A percentile compares a stretch with the other conserved stretches of the same genome.
Conservation (phyloP, 2,329 filamentous ascomycete species). For the Thielaviopsis ethacetica region DNA sequence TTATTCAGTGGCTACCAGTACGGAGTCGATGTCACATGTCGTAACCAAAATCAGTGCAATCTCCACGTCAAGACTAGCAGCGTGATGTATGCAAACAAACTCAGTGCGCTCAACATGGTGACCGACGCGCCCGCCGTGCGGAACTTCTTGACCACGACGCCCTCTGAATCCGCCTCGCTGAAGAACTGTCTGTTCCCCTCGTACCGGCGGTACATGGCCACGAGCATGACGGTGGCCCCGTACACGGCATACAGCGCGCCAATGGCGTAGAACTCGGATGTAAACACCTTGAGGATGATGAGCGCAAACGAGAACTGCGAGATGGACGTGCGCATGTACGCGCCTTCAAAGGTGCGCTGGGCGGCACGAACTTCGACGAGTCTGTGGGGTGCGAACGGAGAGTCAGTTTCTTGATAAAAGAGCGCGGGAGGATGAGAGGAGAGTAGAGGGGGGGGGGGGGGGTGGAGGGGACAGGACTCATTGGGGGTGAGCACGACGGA, state of each 20-base stretch:
- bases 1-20: too few species aligned
- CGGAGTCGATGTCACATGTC: background rate
- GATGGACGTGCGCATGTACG: conserved; percentile 86
- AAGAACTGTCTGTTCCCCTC: conserved; percentile 95
- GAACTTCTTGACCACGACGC: conserved; percentile 33
- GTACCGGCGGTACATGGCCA: conserved; percentile 71
- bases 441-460: background rate
- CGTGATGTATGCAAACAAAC: conserved; percentile 39
- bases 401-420: background rate
- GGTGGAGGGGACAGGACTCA: conserved; percentile 34
- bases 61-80: conserved; percentile 39
- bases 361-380: conserved; percentile 89
- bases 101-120: conserved; percentile 37
- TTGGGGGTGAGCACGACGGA: conserved; percentile 66
- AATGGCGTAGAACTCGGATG: conserved; percentile 87
- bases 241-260: conserved; percentile 93
- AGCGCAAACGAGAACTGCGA: conserved; percentile 92
- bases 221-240: conserved; percentile 66
- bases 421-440: background rate
- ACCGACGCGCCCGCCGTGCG: conserved; percentile 49
- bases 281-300: conserved; percentile 93
- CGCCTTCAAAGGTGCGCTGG: conserved; percentile 92
- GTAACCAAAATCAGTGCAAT: background rate
- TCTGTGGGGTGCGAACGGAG: conserved; percentile 20
- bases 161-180: conserved; percentile 24